Evolutionary conservation across 2,329 filamentous ascomycete genomes (phyloP).

Genomic region (Talaromyces pinophilus): DNA sequence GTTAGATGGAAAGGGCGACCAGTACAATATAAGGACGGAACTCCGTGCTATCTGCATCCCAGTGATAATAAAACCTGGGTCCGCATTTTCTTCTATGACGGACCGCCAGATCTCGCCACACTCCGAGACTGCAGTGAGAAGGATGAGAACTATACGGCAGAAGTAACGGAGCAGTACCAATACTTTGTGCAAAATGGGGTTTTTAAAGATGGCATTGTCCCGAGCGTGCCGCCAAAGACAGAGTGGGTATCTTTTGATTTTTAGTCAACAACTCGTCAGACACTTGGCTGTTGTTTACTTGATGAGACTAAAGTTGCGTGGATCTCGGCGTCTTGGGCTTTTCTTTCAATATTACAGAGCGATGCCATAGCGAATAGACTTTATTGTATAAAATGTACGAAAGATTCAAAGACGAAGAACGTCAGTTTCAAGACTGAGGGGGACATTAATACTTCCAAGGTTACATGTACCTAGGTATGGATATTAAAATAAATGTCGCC

Average conservation of each 20-base stretch:
- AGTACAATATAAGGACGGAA: slow-evolving; percentile 58
- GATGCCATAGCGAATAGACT: neutral
- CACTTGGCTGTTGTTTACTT: neutral
- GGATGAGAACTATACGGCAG: slow-evolving; percentile 52
- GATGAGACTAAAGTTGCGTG: neutral
- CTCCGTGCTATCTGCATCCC: slow-evolving; percentile 55
- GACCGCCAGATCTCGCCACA: slow-evolving; percentile 57
- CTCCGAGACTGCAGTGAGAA: slow-evolving; percentile 55
- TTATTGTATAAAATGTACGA: neutral
- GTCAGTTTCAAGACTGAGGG: neutral
- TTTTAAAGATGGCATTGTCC: slow-evolving; percentile 72
- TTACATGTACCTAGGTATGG: too few species aligned
- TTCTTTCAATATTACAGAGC: neutral
- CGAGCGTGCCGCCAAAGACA: slow-evolving; percentile 72
- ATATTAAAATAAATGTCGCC: neutral
- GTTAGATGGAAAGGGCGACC: slow-evolving; percentile 64
- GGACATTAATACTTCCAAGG: neutral
- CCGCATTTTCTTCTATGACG: slow-evolving; percentile 73
- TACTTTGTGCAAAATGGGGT: slow-evolving; percentile 64
- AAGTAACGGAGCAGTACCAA: slow-evolving; percentile 63
- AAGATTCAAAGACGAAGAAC: neutral
- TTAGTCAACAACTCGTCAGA: slow-evolving; percentile 41
- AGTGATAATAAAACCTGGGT: slow-evolving; percentile 59
- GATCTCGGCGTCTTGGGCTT: neutral
- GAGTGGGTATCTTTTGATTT: slow-evolving; percentile 77